Evolutionary conservation across 2,329 filamentous ascomycete genomes (phyloP), one percentile per base, ranked within the genome.

Genomic region (Cladosporium halotolerans): DNA sequence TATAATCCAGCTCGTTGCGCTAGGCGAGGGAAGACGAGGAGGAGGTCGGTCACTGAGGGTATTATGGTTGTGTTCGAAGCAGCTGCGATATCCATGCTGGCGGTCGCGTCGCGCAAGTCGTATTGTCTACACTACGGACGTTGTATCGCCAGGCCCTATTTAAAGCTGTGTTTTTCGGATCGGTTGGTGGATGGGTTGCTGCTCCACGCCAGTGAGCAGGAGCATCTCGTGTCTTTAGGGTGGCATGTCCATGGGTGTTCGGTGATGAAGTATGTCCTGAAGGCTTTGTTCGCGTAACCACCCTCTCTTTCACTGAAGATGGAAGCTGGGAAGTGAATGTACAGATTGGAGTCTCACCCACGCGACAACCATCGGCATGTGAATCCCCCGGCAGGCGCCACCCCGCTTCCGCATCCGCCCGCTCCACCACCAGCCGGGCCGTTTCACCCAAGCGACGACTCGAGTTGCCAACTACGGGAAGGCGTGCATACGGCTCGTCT

Each of bases 11-110:
- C 76, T 66, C 81, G 84, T 69, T 79, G 83, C 32, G 88, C 78
- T 65, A 90, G 82, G 55, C 86, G 79, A 46, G 86, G 86, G 3
- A 86, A 79, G 14, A 81, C 85, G 68, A 82, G 76, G 58, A 88
- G 77, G 45, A 91, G 72, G 63, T 89, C 85, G 66, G 81, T 82
- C 14, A 87, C 71, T 9, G 83, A 83, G 2, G 85, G 84, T 9
- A 64, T 54, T 31, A 72, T 58, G 33, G 66, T 69, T n/a, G 66
- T 44, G 43, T 64, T 64, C 14, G 58, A 42, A 6, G 53, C 44
- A 14, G 34, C 23, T 16, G 19, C 9, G 16, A 23, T 8, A 6
- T 52, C 50, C 54, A 53, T 56, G 16, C n/a, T 38, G 33, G 36
- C 38, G 16, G 8, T 38, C 18, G 19, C 9, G 28, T 28, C 23